Base-by-base conservation (phyloP, 306 rosid species). In the Quercus wislizeni region DNA sequence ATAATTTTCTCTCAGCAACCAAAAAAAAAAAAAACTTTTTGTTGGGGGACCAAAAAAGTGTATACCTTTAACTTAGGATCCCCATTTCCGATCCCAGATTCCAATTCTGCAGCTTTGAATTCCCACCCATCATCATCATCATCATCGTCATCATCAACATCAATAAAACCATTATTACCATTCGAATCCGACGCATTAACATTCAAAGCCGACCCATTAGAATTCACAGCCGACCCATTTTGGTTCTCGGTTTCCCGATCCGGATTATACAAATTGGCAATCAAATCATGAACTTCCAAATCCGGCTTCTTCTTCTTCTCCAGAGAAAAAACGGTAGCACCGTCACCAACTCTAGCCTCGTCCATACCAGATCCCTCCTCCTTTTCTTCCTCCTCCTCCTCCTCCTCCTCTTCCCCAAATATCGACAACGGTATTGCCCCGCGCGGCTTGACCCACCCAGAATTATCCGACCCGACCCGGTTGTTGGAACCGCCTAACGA, bases 381-480 rank as follows among this genome's bases (percentile, higher is more conserved):
- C 69, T 86, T 91, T 51, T 80, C 91, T 78, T 83, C 86, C 69
- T 81, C 86, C 69, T 86, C 91, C 43, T 21, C 23, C 23, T 80
- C 91, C 79, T 83, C 86, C 69, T 86, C 92, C 52, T 82, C 91
- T 78, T 83, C 94, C 11, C 99, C 97, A 55, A 95, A 95, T 74
- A 95, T 86, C 25, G 98, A 95, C n/a, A 95, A 86, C 58, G 99
- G 98, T 80, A 95, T 68, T 75, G 96, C 98, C 18, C 98, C 98
- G 18, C 28, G 87, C 23, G 87, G 85, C 78, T 87, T 91, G 55
- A 63, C 78, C 92, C 89, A 89, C 64, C 27, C 74, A 49, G 75
- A 71, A 35, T 55, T 76, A 30, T 13, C 82, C 19, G 78, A 38
- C 59, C 78, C 78, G 0, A 52, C 65, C 77, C 82, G 31, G 18